Percentiles rank a stretch among this genome's conserved stretches.
phyloP scores from a whole-genome alignment of 176 grass and related monocot species.

The Poa pratensis region DNA sequence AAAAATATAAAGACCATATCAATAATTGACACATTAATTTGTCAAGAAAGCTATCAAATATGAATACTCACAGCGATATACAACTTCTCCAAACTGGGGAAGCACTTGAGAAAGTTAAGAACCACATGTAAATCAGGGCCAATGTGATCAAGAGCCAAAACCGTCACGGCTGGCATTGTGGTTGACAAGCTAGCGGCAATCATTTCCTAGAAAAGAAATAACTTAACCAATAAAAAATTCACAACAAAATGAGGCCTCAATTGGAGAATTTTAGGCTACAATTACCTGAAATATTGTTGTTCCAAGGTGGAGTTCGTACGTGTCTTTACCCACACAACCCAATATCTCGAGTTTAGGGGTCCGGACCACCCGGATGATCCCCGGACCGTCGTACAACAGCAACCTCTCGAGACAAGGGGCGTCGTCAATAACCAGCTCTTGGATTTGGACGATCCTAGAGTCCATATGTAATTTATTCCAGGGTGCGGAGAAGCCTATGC shows the following conservation, averaged over 20 bases:
- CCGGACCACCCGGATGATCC: neutral
- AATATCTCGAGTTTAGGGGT: neutral
- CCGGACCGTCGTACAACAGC: too few species aligned
- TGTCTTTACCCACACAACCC: neutral
- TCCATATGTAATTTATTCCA: too few species aligned
- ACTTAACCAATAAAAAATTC: neutral
- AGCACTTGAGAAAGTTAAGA: neutral
- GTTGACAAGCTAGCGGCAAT: neutral
- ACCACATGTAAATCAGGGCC: neutral
- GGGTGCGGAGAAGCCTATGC: too few species aligned
- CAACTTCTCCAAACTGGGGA: neutral
- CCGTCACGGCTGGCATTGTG: neutral
- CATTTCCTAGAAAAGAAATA: neutral
- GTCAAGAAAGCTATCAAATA: neutral
- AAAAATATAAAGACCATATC: too few species aligned
- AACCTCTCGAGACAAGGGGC: neutral
- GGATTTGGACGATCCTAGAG: too few species aligned
- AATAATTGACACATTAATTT: too few species aligned
- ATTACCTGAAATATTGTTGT: neutral
- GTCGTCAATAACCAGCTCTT: neutral
- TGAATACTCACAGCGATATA: neutral
- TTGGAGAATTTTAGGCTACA: too few species aligned
- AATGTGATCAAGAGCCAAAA: neutral
- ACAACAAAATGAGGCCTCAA: too few species aligned
- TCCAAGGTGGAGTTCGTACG: neutral